These are phyloP conservation scores for Coniochaeta sp. DNA, from an alignment of 2,329 filamentous ascomycete genomes.

Conservation along the genomic window DNA sequence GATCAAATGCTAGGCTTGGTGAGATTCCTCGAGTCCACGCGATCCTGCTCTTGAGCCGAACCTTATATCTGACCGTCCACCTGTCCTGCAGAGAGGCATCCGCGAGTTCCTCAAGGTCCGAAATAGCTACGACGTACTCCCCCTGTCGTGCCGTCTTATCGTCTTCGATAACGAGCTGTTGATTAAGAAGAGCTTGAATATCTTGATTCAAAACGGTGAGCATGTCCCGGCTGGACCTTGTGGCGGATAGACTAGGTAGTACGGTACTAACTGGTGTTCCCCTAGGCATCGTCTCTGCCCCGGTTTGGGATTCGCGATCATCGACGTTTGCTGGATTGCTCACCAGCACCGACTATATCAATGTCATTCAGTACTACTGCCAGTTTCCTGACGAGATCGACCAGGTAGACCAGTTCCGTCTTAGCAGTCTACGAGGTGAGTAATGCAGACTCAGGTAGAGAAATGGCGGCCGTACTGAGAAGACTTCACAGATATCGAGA, in stretches of 20 bases:
- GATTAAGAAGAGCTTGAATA: conserved; percentile 94
- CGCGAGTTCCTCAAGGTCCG: conserved; percentile 93
- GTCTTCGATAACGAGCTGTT: conserved; percentile 91
- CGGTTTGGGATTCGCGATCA: conserved; percentile 89
- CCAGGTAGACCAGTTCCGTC: conserved; percentile 86
- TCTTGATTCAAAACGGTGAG: conserved; percentile 88
- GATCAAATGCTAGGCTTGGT: conserved; percentile 76
- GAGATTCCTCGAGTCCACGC: conserved; percentile 25
- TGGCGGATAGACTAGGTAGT: background rate
- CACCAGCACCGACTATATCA: conserved; percentile 96
- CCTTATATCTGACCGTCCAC: background rate
- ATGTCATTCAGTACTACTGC: conserved; percentile 98
- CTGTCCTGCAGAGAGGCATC: conserved; percentile 63
- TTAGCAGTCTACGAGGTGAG: conserved; percentile 82
- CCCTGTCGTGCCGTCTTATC: conserved; percentile 91
- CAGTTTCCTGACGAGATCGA: conserved; percentile 87
- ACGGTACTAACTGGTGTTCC: conserved; percentile 2
- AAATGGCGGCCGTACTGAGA: background rate
- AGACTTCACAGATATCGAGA: conserved; percentile 71
- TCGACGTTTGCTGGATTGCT: conserved; percentile 91
- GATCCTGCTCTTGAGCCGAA: background rate
- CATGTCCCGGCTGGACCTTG: background rate
- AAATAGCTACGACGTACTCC: conserved; percentile 95
- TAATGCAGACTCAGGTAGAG: background rate
- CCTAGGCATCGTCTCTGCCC: conserved; percentile 90